Evolutionary conservation across 2,329 filamentous ascomycete species (phyloP), one percentile per base, ranked within the genome.

Genomic region (Xenoacremonium recifei): DNA sequence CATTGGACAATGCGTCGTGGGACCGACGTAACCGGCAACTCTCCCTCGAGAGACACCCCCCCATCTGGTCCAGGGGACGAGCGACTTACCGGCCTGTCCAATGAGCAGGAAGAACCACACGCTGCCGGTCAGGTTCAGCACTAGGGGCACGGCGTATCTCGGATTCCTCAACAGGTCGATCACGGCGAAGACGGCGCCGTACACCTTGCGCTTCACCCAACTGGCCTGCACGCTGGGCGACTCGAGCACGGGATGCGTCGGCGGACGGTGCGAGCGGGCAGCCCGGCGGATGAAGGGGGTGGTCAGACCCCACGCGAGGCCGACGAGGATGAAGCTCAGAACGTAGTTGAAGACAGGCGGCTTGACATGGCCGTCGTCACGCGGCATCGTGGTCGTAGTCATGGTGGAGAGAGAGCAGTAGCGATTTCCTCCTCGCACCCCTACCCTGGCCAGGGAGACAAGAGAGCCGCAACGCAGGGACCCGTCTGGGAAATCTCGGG

Each of bases 21-120:
- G 29, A 38, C 20, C 13, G 23, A 27, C 17, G 11, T 5, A 15
- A 20, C n/a, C n/a, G n/a, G n/a, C n/a, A n/a, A n/a, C n/a, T n/a
- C n/a, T n/a, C 17, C 16, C 32, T 34, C 32, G 12, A 7, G 7
- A 34, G n/a, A 9, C 13, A 15, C 29, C 7, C 12, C 29, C 13
- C 23, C n/a, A n/a, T n/a, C n/a, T n/a, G n/a, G n/a, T n/a, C 23
- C 23, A 27, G 13, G 41, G 38, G 39, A 40, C 17, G 39, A 27
- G 19, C 20, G 45, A 77, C 85, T 55, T 67, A 95, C 90, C 90
- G 57, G 91, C 91, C 64, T 93, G 82, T 6, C 92, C 92, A 67
- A 97, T 92, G 51, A 97, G 72, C 53, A 97, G 68, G 57, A 97
- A 97, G 68, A 97, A 97, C 92, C 92, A 97, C 41, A 96, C 77